phyloP scores from a whole-genome alignment of 164 flowering plant genomes.

The Brasenia schreberi region DNA sequence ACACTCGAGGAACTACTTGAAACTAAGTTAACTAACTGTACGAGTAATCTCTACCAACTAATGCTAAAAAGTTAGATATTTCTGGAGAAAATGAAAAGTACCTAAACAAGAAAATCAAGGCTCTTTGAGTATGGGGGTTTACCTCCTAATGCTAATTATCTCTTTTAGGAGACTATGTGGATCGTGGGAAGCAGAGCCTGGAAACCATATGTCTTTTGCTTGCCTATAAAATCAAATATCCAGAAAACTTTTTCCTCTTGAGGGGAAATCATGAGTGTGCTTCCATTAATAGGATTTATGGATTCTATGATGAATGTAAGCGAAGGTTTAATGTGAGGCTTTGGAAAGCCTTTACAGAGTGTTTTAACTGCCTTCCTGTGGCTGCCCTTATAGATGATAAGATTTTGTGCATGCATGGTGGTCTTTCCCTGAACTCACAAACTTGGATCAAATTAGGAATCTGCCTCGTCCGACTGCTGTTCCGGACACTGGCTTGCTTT shows the following conservation, averaged over 20 bases:
- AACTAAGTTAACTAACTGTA: no score
- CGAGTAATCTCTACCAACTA: no score
- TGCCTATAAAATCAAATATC: background rate
- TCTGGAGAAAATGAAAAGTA: no score
- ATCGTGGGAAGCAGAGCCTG: conserved; percentile 50
- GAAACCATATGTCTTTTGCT: conserved; percentile 16
- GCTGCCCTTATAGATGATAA: conserved; percentile 47
- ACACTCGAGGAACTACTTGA: no score
- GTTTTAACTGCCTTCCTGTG: conserved; percentile 49
- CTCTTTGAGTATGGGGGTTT: conserved; percentile 43
- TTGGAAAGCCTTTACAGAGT: conserved; percentile 45
- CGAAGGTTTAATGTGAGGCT: conserved; percentile 41
- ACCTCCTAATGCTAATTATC: conserved; percentile 34
- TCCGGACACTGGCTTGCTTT: conserved; percentile 45
- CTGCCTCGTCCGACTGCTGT: conserved; percentile 47
- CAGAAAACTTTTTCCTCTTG: conserved; percentile 12
- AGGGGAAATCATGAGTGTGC: conserved; percentile 61
- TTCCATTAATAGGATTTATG: conserved; percentile 43
- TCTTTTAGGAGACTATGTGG: conserved; percentile 46
- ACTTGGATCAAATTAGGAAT: conserved; percentile 35
- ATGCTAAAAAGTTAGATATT: no score
- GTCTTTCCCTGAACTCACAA: conserved; percentile 44
- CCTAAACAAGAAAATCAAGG: conserved; percentile 1
- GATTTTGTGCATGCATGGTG: conserved; percentile 52
- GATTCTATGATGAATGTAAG: conserved; percentile 13